Percentiles rank a stretch among this genome's conserved stretches.
phyloP scores from a whole-genome alignment of 2,329 filamentous ascomycete genomes.

The Fusarium staphyleae region DNA sequence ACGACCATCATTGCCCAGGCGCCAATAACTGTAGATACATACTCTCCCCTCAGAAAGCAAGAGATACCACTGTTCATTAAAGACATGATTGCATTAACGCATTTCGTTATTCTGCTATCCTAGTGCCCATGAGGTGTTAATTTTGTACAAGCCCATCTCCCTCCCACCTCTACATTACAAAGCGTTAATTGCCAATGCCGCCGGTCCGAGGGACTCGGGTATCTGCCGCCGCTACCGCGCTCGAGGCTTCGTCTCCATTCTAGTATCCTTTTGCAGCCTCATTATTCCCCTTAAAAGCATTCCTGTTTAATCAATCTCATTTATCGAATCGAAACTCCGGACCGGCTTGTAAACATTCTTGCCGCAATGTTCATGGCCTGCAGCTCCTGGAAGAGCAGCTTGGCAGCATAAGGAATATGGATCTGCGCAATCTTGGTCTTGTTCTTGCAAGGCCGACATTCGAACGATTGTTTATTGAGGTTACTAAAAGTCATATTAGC shows the following conservation, averaged over 20 bases:
- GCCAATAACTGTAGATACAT: conserved; percentile 13
- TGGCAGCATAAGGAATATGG: conserved; percentile 96
- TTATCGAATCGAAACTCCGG: conserved; percentile 75
- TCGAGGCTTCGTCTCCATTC: conserved; percentile 8
- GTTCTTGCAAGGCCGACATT: conserved; percentile 98
- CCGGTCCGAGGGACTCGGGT: conserved; percentile 6
- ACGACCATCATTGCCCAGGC: not conserved
- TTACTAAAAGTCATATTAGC: conserved; percentile 65
- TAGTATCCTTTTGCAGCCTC: conserved; percentile 18
- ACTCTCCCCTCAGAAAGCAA: conserved; percentile 20
- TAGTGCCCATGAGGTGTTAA: conserved; percentile 25
- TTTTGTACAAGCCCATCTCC: conserved; percentile 31
- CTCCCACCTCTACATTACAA: conserved; percentile 34
- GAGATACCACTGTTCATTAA: conserved; percentile 14
- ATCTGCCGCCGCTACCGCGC: conserved; percentile 5
- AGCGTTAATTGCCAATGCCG: conserved; percentile 24
- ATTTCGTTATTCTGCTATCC: conserved; percentile 37
- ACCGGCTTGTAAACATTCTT: conserved; percentile 92
- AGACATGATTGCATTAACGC: conserved; percentile 29
- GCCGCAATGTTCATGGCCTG: conserved; percentile 98
- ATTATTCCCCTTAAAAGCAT: conserved; percentile 13
- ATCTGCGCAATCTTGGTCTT: conserved; percentile 99
- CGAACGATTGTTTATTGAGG: conserved; percentile 93
- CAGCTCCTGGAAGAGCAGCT: conserved; percentile 97
- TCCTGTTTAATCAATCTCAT: conserved; percentile 34